Evolutionary conservation across 2,329 filamentous ascomycete species (phyloP).

Genomic region (Colletotrichum sidae): DNA sequence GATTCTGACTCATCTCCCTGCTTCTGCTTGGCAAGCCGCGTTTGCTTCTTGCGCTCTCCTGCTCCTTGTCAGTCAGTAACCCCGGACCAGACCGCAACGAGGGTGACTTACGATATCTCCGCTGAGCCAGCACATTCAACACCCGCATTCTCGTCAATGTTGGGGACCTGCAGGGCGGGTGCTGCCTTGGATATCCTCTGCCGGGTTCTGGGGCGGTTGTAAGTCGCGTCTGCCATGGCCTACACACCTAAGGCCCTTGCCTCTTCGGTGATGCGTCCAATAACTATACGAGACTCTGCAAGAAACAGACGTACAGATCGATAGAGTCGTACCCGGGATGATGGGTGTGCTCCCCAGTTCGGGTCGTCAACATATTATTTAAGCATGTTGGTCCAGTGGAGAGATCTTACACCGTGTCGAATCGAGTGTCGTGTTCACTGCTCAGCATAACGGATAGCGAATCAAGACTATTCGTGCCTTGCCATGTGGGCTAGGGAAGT

Average conservation of each 20-base stretch:
- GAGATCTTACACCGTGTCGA: slow-evolving; percentile 8
- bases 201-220: slow-evolving; percentile 41
- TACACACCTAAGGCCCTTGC: slow-evolving; percentile 1
- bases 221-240: slow-evolving; percentile 10
- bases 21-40: slow-evolving; percentile 21
- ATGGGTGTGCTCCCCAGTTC: too few species aligned
- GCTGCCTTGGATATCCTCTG: slow-evolving; percentile 55
- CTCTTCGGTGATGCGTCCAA: too few species aligned
- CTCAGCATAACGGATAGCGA: slow-evolving; percentile 30
- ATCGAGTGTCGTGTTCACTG: background rate
- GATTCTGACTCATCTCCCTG: slow-evolving; percentile 10
- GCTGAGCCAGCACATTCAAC: slow-evolving; percentile 65
- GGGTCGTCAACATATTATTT: slow-evolving; percentile 1
- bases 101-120: slow-evolving; percentile 59
- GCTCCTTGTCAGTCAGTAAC: slow-evolving; percentile 14
- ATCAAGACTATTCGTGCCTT: background rate
- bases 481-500: background rate
- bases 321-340: too few species aligned
- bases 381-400: slow-evolving; percentile 14
- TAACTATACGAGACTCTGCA: too few species aligned
- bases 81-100: background rate
- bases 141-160: slow-evolving; percentile 63
- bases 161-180: slow-evolving; percentile 55
- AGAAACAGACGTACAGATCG: too few species aligned
- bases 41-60: slow-evolving; percentile 46